A percentile compares a stretch with the other conserved stretches of the same genome.
phyloP scores from a whole-genome alignment of 495 filamentous ascomycete genomes.

The Aspergillus wentii region DNA sequence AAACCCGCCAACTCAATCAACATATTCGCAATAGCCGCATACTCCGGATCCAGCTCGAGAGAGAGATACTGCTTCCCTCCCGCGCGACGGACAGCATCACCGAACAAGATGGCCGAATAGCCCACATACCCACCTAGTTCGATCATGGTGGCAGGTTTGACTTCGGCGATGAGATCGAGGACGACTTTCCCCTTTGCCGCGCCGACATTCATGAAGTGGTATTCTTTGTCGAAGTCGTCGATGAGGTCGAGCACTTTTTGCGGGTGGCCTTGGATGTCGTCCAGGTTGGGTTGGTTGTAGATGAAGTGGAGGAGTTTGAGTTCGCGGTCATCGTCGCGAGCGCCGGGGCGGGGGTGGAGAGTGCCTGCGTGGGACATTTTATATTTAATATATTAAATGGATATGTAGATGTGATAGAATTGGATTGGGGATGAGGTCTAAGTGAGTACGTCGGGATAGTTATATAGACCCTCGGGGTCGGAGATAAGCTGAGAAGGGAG shows the following conservation, averaged over 20 bases:
- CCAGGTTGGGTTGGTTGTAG: slow-evolving; percentile 51
- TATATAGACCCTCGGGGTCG: no score
- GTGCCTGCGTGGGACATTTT: no score
- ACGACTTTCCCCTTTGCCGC: slow-evolving; percentile 66
- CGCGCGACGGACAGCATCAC: slow-evolving; percentile 50
- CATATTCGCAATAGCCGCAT: slow-evolving; percentile 56
- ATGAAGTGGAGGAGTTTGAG: slow-evolving; percentile 67
- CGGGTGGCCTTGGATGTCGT: slow-evolving; percentile 60
- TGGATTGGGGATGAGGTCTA: no score
- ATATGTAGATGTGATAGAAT: no score
- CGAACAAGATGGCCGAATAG: slow-evolving; percentile 72
- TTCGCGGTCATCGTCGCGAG: slow-evolving; percentile 68
- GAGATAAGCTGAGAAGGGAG: no score
- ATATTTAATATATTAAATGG: no score
- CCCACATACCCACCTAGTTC: slow-evolving; percentile 82
- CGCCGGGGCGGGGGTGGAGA: no score
- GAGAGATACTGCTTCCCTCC: slow-evolving; percentile 60
- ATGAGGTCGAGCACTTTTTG: slow-evolving; percentile 60
- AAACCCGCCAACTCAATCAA: slow-evolving; percentile 67
- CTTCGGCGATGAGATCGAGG: slow-evolving; percentile 54
- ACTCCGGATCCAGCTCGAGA: slow-evolving; percentile 64
- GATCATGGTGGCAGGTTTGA: slow-evolving; percentile 64
- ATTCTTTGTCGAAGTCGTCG: slow-evolving; percentile 64
- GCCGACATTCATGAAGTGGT: slow-evolving; percentile 74
- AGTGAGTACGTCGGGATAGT: no score